Evolutionary conservation across 441 rosid species (phyloP).

Genomic region (Populus hybrid): DNA sequence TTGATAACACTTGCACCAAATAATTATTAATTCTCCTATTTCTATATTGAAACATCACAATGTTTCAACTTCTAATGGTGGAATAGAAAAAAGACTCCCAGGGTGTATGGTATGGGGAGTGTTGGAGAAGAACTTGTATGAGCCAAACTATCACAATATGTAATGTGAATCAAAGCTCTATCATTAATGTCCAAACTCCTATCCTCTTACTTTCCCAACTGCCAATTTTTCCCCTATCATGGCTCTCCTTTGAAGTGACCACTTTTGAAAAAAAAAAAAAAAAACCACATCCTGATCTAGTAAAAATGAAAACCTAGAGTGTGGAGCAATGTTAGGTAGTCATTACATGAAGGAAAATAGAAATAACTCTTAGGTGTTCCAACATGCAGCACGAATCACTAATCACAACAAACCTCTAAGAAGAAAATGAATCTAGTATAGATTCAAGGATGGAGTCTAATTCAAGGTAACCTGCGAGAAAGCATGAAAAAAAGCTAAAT

Average conservation of each 20-base stretch:
- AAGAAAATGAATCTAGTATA: not conserved
- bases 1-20: not conserved
- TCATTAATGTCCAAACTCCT: not conserved
- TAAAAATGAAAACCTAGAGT: not conserved
- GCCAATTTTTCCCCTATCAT: not conserved
- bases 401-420: not conserved
- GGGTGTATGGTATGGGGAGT: not conserved
- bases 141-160: not conserved
- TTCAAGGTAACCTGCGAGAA: not conserved
- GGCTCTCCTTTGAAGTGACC: not conserved
- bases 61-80: not conserved
- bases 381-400: not conserved
- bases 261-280: not conserved
- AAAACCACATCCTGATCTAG: not conserved
- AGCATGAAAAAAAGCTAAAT: slow-evolving; percentile 23
- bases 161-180: not conserved
- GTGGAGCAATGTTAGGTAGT: not conserved
- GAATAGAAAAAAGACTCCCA: not conserved
- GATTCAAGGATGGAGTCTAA: slow-evolving; percentile 2
- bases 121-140: not conserved
- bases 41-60: not conserved
- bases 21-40: not conserved
- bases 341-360: not conserved
- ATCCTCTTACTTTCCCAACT: not conserved
- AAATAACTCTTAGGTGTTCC: not conserved